Percentiles rank a stretch among this genome's conserved stretches.
Evolutionary conservation across 129 eudicot genomes (phyloP).

Genomic region (Heracleum sosnowskyi): DNA sequence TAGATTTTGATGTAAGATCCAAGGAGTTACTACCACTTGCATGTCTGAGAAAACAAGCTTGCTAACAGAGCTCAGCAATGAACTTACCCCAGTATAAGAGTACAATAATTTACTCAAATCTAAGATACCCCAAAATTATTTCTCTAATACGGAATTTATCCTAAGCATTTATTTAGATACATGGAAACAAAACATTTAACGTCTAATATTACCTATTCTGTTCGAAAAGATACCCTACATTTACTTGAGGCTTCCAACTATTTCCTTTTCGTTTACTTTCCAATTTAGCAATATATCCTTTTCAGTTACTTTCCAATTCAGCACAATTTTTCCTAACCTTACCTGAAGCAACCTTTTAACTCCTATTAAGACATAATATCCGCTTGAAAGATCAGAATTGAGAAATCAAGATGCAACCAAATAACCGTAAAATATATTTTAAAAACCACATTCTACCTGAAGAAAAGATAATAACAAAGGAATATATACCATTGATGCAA

Average conservation of each 20-base stretch:
- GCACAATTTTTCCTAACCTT: background rate
- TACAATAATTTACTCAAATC: too few species aligned
- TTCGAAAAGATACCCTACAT: background rate
- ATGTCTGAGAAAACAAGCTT: background rate
- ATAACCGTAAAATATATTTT: background rate
- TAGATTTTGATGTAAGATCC: background rate
- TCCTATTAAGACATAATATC: background rate
- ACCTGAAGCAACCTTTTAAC: background rate
- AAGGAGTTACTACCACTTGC: background rate
- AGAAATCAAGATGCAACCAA: background rate
- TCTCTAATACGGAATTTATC: background rate
- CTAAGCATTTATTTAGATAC: background rate
- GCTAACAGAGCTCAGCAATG: background rate
- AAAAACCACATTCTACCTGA: background rate
- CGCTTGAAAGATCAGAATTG: background rate
- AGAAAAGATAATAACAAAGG: background rate
- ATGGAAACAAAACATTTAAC: too few species aligned
- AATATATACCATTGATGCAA: background rate
- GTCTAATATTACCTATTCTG: background rate
- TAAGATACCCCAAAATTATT: background rate
- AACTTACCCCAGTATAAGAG: background rate
- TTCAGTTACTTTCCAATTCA: too few species aligned
- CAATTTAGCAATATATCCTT: too few species aligned
- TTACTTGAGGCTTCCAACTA: background rate
- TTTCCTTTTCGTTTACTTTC: too few species aligned